These are phyloP conservation scores for Coemansia reversa DNA, from an alignment of 192 early-diverging fungal genomes.

Conservation along the genomic window DNA sequence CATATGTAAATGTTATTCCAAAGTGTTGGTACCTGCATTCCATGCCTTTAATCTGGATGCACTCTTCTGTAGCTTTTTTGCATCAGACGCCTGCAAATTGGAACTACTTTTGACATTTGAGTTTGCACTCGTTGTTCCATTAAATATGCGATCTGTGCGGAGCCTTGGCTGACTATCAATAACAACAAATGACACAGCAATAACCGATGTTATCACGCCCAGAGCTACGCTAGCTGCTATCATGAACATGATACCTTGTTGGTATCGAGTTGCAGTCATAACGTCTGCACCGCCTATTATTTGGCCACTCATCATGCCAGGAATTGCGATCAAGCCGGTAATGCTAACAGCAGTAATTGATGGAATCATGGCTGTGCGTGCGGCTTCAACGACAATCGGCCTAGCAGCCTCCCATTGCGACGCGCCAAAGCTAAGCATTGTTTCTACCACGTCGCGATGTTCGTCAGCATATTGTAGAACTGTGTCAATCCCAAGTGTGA, in stretches of 20 bases:
- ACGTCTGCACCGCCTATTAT: conserved; percentile 79
- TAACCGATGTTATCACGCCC: conserved; percentile 52
- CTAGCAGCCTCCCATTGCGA: conserved; percentile 80
- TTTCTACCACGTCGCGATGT: conserved; percentile 52
- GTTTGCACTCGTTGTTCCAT: not conserved
- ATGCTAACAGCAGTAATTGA: conserved; percentile 76
- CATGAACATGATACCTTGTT: conserved; percentile 87
- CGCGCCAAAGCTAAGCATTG: conserved; percentile 73
- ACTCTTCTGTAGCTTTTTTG: not conserved
- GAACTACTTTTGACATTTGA: not conserved
- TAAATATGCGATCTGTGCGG: conserved; percentile 25
- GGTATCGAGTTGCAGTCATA: conserved; percentile 76
- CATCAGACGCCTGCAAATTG: not conserved
- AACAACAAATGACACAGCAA: conserved; percentile 31
- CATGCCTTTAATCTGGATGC: not conserved
- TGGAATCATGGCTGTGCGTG: conserved; percentile 75
- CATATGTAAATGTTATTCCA: not conserved
- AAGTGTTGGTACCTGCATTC: not conserved
- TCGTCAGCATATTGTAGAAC: conserved; percentile 61
- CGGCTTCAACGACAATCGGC: conserved; percentile 71
- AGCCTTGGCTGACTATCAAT: conserved; percentile 38
- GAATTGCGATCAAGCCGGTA: conserved; percentile 84
- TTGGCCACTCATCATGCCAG: conserved; percentile 89
- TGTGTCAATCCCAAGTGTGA: conserved; percentile 62
- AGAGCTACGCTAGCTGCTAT: conserved; percentile 71